phyloP scores from a whole-genome alignment of 2,329 filamentous ascomycete genomes.

The Microdochium trichocladiopsis region DNA sequence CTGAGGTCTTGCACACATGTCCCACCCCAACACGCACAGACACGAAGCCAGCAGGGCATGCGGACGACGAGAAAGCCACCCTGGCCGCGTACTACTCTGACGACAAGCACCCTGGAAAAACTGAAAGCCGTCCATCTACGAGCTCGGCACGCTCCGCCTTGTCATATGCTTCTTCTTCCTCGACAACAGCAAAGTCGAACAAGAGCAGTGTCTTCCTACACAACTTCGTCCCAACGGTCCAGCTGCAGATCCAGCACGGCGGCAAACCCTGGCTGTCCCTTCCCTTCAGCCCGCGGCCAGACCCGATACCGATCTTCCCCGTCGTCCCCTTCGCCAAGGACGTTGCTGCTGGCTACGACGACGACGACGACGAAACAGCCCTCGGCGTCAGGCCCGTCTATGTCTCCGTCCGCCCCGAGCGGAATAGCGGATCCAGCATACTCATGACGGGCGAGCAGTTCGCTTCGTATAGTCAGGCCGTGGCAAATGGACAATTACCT shows the following conservation, averaged over 20 bases:
- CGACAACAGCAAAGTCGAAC: background rate
- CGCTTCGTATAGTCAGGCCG: too few relatives aligned
- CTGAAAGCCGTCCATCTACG: background rate
- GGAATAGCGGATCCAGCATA: slow-evolving; percentile 38
- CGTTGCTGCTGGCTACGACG: too few relatives aligned
- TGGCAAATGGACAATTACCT: too few relatives aligned
- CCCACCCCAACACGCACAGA: background rate
- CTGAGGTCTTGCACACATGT: too few relatives aligned
- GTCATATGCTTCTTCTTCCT: background rate
- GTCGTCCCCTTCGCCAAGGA: slow-evolving; percentile 10
- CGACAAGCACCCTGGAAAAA: too few relatives aligned
- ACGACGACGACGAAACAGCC: slow-evolving; percentile 23
- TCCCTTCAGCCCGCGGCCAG: slow-evolving; percentile 26
- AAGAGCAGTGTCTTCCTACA: too few relatives aligned
- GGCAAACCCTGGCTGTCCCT: slow-evolving; percentile 36
- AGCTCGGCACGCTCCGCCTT: background rate
- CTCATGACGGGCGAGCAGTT: slow-evolving; percentile 22
- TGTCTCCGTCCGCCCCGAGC: slow-evolving; percentile 39
- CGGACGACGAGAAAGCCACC: background rate
- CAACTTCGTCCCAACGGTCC: slow-evolving; percentile 32
- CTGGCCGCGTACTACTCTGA: background rate
- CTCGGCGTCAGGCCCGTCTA: slow-evolving; percentile 36
- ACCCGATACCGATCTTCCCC: slow-evolving; percentile 35
- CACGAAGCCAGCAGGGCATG: too few relatives aligned
- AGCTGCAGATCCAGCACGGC: slow-evolving; percentile 39